Evolutionary conservation across 2,329 filamentous ascomycete species (phyloP), one percentile per base, ranked within the genome.

Genomic region (Aureobasidium melanogenum): DNA sequence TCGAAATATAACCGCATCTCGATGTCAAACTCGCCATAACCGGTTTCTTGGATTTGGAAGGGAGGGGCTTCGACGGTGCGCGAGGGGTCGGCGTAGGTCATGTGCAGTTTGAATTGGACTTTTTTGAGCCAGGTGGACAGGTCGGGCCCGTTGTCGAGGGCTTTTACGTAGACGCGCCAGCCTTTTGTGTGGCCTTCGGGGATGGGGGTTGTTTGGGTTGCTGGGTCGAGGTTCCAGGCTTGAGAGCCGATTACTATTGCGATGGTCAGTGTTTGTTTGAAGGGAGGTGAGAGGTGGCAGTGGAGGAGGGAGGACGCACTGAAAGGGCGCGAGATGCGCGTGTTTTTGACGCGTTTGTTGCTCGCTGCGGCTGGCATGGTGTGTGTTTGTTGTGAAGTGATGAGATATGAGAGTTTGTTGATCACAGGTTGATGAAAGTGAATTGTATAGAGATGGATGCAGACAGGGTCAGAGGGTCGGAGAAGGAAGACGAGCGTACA

Each of bases 1-100:
- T 89, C 86, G 75, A 97, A 99, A 78, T 96, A 96, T 47, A 99
- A 82, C 71, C 96, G 91, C 72, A 99, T 88, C 65, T 92, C 89
- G 69, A 99, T 95, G 73, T 94, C 91, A 77, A 99, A 99, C 76
- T 97, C 94, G 69, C 94, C 94, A 89, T 95, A 99, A 52, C 94
- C 94, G 0, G 94, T 97, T 75, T 97, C 94, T 64, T 85, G 84
- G 64, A 97, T 88, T 69, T 90, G 80, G 69, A 97, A 99, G 12
- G 80, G 91, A 0, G 70, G 69, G 63, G 84, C 84, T 69, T 96
- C 92, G 69, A 94, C 80, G 72, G 88, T 96, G 67, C 94, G 88
- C 24, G 94, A 83, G 62, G 89, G 89, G 74, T 97, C 96, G 30
- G 91, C 87, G 73, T 97, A 97, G 10, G 93, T 97, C 75, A 97